Evolutionary conservation across 495 filamentous ascomycete genomes (phyloP), one percentile per base, ranked within the genome.

Genomic region (Aspergillus nanangensis): DNA sequence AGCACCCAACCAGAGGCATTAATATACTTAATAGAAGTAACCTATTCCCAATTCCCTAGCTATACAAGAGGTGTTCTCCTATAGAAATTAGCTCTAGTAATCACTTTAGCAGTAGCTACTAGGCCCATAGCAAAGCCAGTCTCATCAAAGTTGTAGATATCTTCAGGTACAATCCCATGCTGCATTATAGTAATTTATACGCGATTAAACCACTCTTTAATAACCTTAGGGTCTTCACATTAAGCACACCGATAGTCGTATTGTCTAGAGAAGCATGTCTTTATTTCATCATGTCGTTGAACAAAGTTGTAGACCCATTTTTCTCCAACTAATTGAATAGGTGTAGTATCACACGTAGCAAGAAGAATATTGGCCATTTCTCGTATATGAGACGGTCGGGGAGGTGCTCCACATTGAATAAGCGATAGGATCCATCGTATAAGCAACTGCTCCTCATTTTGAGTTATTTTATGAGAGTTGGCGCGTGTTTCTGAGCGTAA

Each of bases 71-170:
- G 55, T 17, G 50, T 45, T 37, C 48, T 51, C 63, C 63, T 44
- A 53, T 57, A 24, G 34, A 41, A 38, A 41, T 50, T 4, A 27
- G 32, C 46, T 61, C 58, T 29, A 65, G 41, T 38, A 38, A 39
- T 60, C 41, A 69, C 61, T 45, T 57, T 57, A 24, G 34, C 40
- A 33, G 50, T 52, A 4, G 40, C 32, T 47, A 63, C 57, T 25
- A 69, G 38, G 17, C 65, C 64, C 43, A 77, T 74, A 40, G 59
- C 34, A 60, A 74, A 63, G 44, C 67, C 57, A 46, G 63, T 70
- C 53, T 77, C 61, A 52, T 76, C 62, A 56, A 76, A 74, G 50
- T 74, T 76, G 45, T 69, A 72, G 40, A 69, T 64, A 60, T 75
- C 63, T 35, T 61, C 56, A 23, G 36, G 36, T 20, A 38, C 17